Percentiles rank a stretch among this genome's conserved stretches.
These are phyloP conservation scores for Aspergillus costaricaensis DNA, from an alignment of 2,329 filamentous ascomycete species.

Conservation along the genomic window DNA sequence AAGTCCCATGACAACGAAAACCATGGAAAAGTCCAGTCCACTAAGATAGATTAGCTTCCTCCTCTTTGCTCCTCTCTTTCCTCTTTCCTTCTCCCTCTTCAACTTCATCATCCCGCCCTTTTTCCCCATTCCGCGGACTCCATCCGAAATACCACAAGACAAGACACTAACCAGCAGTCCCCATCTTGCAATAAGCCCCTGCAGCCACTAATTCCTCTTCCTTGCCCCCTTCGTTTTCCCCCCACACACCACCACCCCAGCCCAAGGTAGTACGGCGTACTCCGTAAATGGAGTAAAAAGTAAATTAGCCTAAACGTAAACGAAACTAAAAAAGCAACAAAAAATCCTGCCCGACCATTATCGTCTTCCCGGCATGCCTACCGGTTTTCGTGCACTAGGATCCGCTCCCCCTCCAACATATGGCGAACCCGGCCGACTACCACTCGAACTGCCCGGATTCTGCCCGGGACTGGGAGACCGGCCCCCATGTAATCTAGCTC, in stretches of 20 bases:
- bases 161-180: constrained; percentile 18
- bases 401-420: constrained; percentile 27
- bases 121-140: background rate
- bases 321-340: background rate
- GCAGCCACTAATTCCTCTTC: background rate
- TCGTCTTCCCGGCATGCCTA: constrained; percentile 26
- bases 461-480: constrained; percentile 37
- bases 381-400: constrained; percentile 36
- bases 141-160: background rate
- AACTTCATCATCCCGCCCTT: background rate
- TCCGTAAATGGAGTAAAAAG: background rate
- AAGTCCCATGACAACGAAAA: background rate
- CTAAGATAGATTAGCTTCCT: background rate
- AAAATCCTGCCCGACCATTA: background rate
- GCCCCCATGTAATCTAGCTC: constrained; percentile 72
- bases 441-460: constrained; percentile 11
- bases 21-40: background rate
- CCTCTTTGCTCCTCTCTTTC: background rate
- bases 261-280: background rate
- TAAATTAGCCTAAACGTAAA: background rate
- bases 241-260: background rate
- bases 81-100: background rate
- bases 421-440: constrained; percentile 15
- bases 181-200: constrained; percentile 6
- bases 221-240: background rate